Percentiles rank a stretch among this genome's conserved stretches.
phyloP scores from a whole-genome alignment of 768 basidiomycete genomes.

The Sistotremastrum suecicum region DNA sequence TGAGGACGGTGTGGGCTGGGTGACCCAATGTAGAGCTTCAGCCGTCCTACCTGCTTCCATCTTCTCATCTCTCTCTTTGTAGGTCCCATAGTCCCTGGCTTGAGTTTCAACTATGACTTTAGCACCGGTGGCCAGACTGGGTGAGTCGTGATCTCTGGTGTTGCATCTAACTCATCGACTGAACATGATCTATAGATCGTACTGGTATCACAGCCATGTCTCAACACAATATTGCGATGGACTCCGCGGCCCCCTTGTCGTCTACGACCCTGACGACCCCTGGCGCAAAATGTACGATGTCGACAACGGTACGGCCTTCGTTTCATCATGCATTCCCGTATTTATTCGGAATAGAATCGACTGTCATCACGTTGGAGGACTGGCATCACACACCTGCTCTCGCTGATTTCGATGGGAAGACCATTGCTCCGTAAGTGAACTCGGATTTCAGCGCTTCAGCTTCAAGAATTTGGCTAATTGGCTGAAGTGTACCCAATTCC shows the following conservation, averaged over 20 bases:
- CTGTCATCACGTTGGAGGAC: constrained; percentile 4
- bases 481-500: constrained; percentile 1
- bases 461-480: no score
- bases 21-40: constrained; percentile 9
- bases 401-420: no score
- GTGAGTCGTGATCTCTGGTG: not conserved
- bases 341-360: not conserved
- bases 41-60: no score
- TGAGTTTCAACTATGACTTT: constrained; percentile 32
- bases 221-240: constrained; percentile 27
- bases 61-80: no score
- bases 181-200: constrained; percentile 10
- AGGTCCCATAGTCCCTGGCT: constrained; percentile 26
- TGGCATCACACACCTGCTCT: constrained; percentile 13
- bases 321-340: not conserved
- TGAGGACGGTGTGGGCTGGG: constrained; percentile 28
- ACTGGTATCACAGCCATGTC: constrained; percentile 23
- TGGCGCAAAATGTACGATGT: constrained; percentile 1
- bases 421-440: no score
- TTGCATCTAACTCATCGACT: not conserved
- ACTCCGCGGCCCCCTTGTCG: constrained; percentile 9
- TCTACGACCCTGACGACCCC: constrained; percentile 5
- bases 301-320: constrained; percentile 1
- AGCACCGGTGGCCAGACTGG: constrained; percentile 21
- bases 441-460: no score